Evolutionary conservation across 345 rosid genomes (phyloP), one percentile per base, ranked within the genome.

Genomic region (Combretum micranthum): DNA sequence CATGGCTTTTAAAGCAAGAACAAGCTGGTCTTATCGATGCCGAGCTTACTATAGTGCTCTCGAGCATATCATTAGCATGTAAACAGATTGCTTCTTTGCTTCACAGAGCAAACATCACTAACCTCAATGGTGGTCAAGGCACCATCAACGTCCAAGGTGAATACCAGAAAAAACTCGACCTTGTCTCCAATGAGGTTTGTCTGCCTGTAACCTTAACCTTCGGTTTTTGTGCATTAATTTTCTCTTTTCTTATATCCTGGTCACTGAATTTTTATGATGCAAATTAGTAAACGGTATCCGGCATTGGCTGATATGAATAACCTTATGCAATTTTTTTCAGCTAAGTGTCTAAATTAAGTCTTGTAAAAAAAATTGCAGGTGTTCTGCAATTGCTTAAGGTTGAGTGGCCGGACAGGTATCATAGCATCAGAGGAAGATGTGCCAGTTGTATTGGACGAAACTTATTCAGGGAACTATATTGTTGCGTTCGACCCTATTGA

Each of bases 161-260:
- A 25, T 63, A 70, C 47, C 78, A 74, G 75, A 74, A 74, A 66
- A 74, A 74, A 72, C 78, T 74, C 48, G 78, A 74, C 52, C 72
- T 74, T 13, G 65, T 70, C 56, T 74, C 78, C 64, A 74, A 74
- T 59, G 72, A 74, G 75, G 72, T 74, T 13, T 17, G 47, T 44
- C 23, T 39, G 14, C 5, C 45, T 23, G 4, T 11, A 12, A 12
- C 46, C n/a, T n/a, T 32, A 4, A 2, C 39, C 10, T 32, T 32
- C 9, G 39, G 39, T 32, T 32, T 7, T 32, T 7, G 9, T 32
- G 39, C 39, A 32, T 4, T 32, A 1, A 5, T 32, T 32, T 32
- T 32, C 39, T 32, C 4, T 32, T 32, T 32, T 32, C 39, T 7
- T 32, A 32, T 32, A 4, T 32, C 5, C 39, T 32, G 39, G 9